phyloP scores from a whole-genome alignment of 225 moss, liverwort and hornwort genomes.

The Marchantia paleacea region DNA sequence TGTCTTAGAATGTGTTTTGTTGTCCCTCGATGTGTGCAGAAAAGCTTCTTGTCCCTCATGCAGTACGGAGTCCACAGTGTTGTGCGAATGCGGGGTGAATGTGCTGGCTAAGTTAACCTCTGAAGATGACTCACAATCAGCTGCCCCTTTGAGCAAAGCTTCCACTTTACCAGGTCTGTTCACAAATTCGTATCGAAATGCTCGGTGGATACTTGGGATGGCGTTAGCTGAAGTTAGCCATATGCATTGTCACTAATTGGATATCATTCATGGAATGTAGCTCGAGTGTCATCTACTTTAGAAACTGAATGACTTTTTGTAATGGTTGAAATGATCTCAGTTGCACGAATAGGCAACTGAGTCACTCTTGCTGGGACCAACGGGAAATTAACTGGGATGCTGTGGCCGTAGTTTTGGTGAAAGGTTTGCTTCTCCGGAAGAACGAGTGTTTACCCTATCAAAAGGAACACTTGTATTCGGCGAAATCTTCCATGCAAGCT shows the following conservation, averaged over 20 bases:
- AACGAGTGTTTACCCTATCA: no score
- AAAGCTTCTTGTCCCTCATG: constrained; percentile 25
- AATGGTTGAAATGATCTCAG: no score
- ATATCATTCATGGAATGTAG: background rate
- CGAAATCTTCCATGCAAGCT: no score
- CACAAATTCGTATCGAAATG: background rate
- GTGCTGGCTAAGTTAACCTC: constrained; percentile 17
- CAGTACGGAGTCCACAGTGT: constrained; percentile 24
- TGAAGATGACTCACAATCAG: constrained; percentile 26
- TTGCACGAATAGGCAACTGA: no score
- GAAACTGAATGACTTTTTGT: no score
- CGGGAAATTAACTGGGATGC: no score
- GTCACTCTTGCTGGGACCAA: no score
- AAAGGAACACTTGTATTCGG: no score
- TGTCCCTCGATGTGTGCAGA: background rate
- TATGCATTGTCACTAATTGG: background rate
- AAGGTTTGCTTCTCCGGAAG: no score
- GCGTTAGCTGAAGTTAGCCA: background rate
- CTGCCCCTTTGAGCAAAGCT: constrained; percentile 24
- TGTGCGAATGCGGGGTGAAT: constrained; percentile 24
- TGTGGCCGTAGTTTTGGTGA: no score
- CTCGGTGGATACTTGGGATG: background rate
- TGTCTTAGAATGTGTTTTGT: no score
- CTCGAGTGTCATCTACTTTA: no score
- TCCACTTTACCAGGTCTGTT: constrained; percentile 41